Conservation (phyloP, 1,284 basidiomycete species). For the Blastosporella zonata region DNA sequence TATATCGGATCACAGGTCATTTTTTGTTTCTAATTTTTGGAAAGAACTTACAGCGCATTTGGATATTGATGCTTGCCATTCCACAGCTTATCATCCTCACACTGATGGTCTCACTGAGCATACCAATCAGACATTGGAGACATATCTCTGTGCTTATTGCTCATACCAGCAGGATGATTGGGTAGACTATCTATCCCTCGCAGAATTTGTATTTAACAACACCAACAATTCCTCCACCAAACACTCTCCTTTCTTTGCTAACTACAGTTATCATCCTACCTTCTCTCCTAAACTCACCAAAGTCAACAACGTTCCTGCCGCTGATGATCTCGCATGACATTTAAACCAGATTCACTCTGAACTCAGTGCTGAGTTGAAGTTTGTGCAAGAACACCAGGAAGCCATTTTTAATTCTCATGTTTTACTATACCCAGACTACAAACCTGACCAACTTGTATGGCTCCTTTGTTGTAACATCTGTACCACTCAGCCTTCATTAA, state of each 20-base stretch:
- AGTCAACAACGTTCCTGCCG: neutral
- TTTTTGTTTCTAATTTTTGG: slow-evolving; percentile 32
- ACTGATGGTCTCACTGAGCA: slow-evolving; percentile 31
- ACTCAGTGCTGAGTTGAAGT: too few species aligned
- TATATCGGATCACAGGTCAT: slow-evolving; percentile 30
- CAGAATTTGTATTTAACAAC: neutral
- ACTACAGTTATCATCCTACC: neutral
- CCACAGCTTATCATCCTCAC: slow-evolving; percentile 33
- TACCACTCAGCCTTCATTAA: neutral
- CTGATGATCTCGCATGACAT: neutral
- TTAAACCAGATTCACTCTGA: too few species aligned
- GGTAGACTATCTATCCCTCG: too few species aligned
- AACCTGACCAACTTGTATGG: neutral
- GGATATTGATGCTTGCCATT: slow-evolving; percentile 23
- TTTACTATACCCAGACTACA: neutral
- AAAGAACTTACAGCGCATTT: slow-evolving; percentile 23
- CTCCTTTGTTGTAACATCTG: neutral
- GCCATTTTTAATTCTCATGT: neutral
- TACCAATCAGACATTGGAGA: slow-evolving; percentile 26
- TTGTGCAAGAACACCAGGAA: neutral
- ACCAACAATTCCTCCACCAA: neutral
- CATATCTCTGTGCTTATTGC: too few species aligned
- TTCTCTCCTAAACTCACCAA: neutral
- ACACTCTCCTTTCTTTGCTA: neutral
- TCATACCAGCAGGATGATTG: too few species aligned